Percentiles rank a stretch among this genome's conserved stretches.
Conservation (phyloP, 176 grass and related monocot genomes). For the Lolium perenne region DNA sequence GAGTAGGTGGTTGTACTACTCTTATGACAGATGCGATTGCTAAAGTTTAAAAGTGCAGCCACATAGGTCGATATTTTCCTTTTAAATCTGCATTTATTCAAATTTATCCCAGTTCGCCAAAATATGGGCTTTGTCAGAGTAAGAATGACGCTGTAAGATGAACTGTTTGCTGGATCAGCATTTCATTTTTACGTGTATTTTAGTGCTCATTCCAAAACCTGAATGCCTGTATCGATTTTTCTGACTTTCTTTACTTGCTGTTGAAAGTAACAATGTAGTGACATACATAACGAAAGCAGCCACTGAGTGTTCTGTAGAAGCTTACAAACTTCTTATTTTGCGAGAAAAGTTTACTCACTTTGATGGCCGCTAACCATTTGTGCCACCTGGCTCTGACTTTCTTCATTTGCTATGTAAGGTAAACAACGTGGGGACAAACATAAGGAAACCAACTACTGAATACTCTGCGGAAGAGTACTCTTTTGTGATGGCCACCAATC, state of each 20-base stretch:
- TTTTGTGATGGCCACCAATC: slow-evolving; percentile 72
- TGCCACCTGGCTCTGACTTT: not conserved
- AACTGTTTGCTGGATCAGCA: not conserved
- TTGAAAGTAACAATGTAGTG: slow-evolving; percentile 60
- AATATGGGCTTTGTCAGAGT: not conserved
- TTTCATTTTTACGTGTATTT: not conserved
- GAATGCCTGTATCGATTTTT: not conserved
- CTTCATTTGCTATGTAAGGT: slow-evolving; percentile 40
- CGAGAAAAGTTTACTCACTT: slow-evolving; percentile 4
- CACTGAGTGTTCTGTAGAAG: slow-evolving; percentile 53
- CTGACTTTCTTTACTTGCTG: not conserved
- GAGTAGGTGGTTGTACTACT: not conserved
- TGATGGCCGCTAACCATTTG: slow-evolving; percentile 58
- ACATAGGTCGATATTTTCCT: not conserved
- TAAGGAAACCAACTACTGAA: slow-evolving; percentile 57
- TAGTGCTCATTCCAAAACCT: not conserved
- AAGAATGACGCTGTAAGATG: not conserved
- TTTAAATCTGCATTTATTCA: slow-evolving; percentile 4
- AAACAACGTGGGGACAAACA: slow-evolving; percentile 79
- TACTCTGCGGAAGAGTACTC: slow-evolving; percentile 66
- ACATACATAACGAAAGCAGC: slow-evolving; percentile 57
- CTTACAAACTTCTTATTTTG: slow-evolving; percentile 47
- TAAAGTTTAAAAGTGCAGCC: not conserved
- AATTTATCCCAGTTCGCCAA: not conserved
- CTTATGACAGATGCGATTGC: not conserved